A percentile compares a stretch with the other conserved stretches of the same genome.
phyloP scores from a whole-genome alignment of 305 asterid species.

The Rubia balearica region DNA sequence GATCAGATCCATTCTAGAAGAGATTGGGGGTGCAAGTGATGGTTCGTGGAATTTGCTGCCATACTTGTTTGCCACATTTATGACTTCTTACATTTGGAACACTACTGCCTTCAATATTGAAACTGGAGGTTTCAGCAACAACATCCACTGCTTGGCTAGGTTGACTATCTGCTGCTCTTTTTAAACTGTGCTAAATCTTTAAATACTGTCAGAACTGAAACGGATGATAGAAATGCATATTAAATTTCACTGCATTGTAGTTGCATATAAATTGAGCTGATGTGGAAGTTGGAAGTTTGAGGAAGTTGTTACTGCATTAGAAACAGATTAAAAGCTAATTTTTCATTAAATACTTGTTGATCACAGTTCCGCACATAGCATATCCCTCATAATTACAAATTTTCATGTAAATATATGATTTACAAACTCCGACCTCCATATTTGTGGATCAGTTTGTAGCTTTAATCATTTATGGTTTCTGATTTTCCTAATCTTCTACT shows the following conservation, averaged over 20 bases:
- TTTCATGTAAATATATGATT: background rate
- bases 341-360: background rate
- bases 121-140: slow-evolving; percentile 96
- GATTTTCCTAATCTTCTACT: background rate
- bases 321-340: background rate
- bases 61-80: slow-evolving; percentile 79
- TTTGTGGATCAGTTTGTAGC: background rate
- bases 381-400: background rate
- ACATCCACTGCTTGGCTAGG: slow-evolving; percentile 93
- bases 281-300: background rate
- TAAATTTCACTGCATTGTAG: background rate
- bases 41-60: slow-evolving; percentile 96
- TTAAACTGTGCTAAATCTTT: background rate
- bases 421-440: background rate
- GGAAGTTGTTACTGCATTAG: background rate
- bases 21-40: slow-evolving; percentile 89
- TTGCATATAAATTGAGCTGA: background rate
- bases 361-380: background rate
- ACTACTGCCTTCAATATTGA: slow-evolving; percentile 82
- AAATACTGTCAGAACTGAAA: background rate
- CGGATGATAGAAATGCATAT: background rate
- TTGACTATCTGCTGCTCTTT: slow-evolving; percentile 14
- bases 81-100: slow-evolving; percentile 84
- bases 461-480: slow-evolving; percentile 1
- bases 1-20: slow-evolving; percentile 79